These are phyloP conservation scores for Cordia subcordata DNA, from an alignment of 257 asterid species.

Conservation along the genomic window DNA sequence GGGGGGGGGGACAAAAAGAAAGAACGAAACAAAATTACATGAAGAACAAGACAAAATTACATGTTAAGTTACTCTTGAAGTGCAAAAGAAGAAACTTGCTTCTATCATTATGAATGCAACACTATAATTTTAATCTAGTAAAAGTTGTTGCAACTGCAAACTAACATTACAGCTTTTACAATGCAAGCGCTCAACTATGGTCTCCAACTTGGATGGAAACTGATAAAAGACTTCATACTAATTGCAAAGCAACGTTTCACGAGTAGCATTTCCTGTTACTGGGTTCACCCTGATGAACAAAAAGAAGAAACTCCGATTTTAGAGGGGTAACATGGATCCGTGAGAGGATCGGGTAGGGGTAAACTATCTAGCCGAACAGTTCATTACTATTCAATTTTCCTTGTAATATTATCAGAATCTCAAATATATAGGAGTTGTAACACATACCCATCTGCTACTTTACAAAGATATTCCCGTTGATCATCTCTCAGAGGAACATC, in stretches of 20 bases:
- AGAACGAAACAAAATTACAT: no score
- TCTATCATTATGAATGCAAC: no score
- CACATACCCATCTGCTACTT: slow-evolving; percentile 75
- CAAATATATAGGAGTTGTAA: not conserved
- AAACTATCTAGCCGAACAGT: no score
- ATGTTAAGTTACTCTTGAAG: no score
- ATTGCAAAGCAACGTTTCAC: slow-evolving; percentile 78
- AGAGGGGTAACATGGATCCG: no score
- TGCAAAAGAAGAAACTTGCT: no score
- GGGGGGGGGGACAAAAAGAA: no score
- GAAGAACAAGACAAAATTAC: no score
- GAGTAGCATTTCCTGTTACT: slow-evolving; percentile 82
- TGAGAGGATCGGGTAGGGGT: no score
- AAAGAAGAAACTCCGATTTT: not conserved
- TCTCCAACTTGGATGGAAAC: not conserved
- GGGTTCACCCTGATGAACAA: slow-evolving; percentile 57
- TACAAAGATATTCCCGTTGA: slow-evolving; percentile 84
- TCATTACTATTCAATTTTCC: no score
- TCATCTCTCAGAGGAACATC: slow-evolving; percentile 96
- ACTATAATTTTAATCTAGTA: no score
- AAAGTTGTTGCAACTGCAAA: not conserved
- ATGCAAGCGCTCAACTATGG: not conserved
- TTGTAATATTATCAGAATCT: no score
- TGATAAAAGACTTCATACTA: slow-evolving; percentile 8
- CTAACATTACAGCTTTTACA: not conserved